Percentiles rank a stretch among this genome's conserved stretches.
These are phyloP conservation scores for Xylaria palmicola DNA, from an alignment of 495 filamentous ascomycete species.

Conservation along the genomic window DNA sequence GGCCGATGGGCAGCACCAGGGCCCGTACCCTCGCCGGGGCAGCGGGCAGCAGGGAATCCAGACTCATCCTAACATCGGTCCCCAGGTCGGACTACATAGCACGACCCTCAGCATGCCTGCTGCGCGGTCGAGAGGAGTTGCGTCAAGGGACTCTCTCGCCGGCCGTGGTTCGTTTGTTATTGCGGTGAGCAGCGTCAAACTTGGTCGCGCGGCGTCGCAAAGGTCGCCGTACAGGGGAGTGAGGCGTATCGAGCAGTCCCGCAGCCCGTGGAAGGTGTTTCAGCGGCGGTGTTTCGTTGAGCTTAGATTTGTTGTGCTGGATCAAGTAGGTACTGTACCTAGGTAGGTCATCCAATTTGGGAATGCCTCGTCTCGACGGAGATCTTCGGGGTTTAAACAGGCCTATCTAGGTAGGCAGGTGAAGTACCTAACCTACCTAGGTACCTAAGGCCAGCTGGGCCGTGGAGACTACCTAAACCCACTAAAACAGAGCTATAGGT, in stretches of 20 bases:
- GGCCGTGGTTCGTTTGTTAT: conserved; percentile 14
- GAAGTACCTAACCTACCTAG: no score
- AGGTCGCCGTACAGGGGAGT: background rate
- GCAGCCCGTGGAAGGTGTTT: background rate
- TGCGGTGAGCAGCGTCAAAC: background rate
- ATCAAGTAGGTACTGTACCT: no score
- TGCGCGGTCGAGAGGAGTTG: background rate
- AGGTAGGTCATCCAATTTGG: no score
- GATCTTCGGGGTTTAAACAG: no score
- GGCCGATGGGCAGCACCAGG: conserved; percentile 80
- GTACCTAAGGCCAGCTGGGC: no score
- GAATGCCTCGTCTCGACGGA: no score
- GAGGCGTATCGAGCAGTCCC: background rate
- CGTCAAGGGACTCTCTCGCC: no score
- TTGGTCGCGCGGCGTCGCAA: background rate
- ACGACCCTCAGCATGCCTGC: conserved; percentile 32
- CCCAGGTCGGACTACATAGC: conserved; percentile 24
- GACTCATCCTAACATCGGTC: conserved; percentile 65
- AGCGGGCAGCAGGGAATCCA: conserved; percentile 83
- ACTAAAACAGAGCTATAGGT: no score
- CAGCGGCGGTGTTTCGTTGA: background rate
- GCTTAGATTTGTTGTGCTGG: background rate
- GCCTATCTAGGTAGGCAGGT: no score
- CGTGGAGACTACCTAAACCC: no score
- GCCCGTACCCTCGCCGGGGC: conserved; percentile 85